A percentile compares a stretch with the other conserved stretches of the same genome.
These are phyloP conservation scores for Thraustochytrium sp. DNA, from an alignment of 352 stramenopile genomes.

Conservation along the genomic window DNA sequence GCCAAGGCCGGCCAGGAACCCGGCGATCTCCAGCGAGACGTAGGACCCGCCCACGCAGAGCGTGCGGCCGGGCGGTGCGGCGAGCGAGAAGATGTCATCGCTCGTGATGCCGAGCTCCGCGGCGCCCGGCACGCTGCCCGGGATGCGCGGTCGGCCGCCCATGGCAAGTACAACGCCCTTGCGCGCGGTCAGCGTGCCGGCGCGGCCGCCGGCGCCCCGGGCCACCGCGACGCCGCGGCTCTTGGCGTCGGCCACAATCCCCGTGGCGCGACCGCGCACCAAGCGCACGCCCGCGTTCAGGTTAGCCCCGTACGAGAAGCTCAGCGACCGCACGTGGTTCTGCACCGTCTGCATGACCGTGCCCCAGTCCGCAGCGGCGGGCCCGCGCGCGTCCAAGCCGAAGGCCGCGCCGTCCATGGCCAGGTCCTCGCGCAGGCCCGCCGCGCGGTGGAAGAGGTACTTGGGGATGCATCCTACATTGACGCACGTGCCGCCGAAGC, in stretches of 20 bases:
- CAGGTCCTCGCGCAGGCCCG: constrained; percentile 31
- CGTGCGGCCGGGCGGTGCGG: constrained; percentile 52
- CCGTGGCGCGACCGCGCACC: not conserved
- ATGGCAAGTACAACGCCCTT: constrained; percentile 46
- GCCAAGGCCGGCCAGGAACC: constrained; percentile 46
- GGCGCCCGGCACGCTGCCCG: constrained; percentile 10
- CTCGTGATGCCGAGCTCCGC: constrained; percentile 48
- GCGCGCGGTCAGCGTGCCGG: not conserved
- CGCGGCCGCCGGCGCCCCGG: not conserved
- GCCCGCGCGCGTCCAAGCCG: not conserved
- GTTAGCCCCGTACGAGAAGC: constrained; percentile 45
- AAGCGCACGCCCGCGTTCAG: constrained; percentile 19
- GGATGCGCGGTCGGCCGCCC: constrained; percentile 43
- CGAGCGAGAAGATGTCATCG: constrained; percentile 76
- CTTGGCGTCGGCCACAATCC: not conserved
- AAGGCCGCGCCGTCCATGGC: not conserved
- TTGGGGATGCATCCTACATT: constrained; percentile 97
- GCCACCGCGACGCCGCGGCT: not conserved
- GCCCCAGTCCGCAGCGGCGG: not conserved
- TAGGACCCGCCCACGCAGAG: constrained; percentile 47
- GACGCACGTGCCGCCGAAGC: constrained; percentile 87
- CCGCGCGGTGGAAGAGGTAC: constrained; percentile 91
- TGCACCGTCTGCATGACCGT: constrained; percentile 40
- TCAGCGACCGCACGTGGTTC: constrained; percentile 39
- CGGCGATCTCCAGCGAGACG: constrained; percentile 47